phyloP scores from a whole-genome alignment of 2,329 filamentous ascomycete genomes.

The Mollisia scopiformis region DNA sequence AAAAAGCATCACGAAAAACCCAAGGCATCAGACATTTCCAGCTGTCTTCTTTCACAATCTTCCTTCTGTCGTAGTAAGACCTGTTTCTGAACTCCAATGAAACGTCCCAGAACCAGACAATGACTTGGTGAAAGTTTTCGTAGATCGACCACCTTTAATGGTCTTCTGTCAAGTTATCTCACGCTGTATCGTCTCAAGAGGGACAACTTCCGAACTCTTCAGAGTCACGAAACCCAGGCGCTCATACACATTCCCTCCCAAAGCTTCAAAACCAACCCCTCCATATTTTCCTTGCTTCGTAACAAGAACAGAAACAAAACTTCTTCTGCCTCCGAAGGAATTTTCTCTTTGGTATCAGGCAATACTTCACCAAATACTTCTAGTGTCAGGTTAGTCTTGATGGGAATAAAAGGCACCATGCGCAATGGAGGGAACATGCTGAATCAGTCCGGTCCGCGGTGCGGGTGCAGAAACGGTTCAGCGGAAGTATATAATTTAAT shows the following conservation, averaged over 20 bases:
- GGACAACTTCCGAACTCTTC: background rate
- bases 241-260: background rate
- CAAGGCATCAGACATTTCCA: too few species aligned
- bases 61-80: too few species aligned
- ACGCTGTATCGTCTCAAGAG: background rate
- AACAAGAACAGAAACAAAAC: background rate
- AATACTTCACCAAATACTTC: background rate
- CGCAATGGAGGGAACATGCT: background rate
- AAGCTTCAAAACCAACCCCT: background rate
- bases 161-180: too few species aligned
- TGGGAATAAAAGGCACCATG: too few species aligned
- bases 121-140: too few species aligned
- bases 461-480: background rate
- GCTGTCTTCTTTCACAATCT: too few species aligned
- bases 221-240: background rate
- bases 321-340: background rate
- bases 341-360: background rate
- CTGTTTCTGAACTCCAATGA: too few species aligned
- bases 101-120: too few species aligned
- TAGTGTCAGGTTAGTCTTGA: background rate
- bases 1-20: too few species aligned
- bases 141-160: too few species aligned
- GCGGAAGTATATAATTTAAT: too few species aligned
- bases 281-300: background rate
- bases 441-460: background rate